Conservation (phyloP, 805 yeast genomes). For the Clavispora carvajalis region DNA sequence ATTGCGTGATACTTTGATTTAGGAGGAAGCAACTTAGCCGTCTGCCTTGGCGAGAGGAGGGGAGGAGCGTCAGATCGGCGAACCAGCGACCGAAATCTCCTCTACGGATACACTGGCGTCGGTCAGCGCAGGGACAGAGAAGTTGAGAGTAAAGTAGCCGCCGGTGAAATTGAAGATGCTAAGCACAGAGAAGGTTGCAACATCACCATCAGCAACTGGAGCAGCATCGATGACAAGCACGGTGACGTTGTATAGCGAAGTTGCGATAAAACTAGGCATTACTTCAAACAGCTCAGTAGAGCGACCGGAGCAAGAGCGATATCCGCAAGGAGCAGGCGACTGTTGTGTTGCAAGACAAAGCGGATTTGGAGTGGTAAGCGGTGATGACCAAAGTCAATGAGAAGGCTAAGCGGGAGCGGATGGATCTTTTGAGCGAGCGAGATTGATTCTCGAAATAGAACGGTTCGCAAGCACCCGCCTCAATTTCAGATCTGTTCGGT, state of each 20-base stretch:
- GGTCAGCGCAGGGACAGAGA: conserved; percentile 17
- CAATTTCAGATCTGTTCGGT: neutral
- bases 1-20: conserved; percentile 23
- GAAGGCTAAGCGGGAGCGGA: neutral
- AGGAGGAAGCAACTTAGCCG: conserved; percentile 16
- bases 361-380: neutral
- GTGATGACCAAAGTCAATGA: neutral
- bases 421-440: neutral
- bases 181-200: conserved; percentile 2
- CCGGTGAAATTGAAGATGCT: conserved; percentile 21
- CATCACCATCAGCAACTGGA: conserved; percentile 7
- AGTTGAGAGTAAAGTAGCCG: conserved; percentile 21
- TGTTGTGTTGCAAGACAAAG: neutral
- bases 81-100: conserved; percentile 20
- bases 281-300: conserved; percentile 13
- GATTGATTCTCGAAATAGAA: neutral
- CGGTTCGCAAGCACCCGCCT: conserved; percentile 1
- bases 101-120: conserved; percentile 12
- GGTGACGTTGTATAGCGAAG: conserved; percentile 6
- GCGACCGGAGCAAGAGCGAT: conserved; percentile 3
- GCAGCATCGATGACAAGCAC: neutral
- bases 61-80: conserved; percentile 25
- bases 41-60: conserved; percentile 16
- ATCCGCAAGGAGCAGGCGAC: neutral
- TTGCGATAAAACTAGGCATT: conserved; percentile 4